These are phyloP conservation scores for Lotmaria passim DNA, from an alignment of 208 protist species.

Conservation along the genomic window DNA sequence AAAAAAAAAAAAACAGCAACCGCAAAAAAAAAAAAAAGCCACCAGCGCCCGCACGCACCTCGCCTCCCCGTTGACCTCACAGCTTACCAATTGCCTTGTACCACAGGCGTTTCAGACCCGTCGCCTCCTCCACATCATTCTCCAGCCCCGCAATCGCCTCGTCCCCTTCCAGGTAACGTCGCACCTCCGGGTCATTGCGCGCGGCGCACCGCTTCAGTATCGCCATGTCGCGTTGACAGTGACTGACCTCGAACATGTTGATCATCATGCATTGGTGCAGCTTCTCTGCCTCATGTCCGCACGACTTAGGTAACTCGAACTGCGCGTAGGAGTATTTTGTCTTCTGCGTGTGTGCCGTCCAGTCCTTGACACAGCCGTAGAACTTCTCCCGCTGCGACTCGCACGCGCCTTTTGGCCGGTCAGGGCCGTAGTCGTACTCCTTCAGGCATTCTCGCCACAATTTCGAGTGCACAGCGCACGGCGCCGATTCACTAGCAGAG, in stretches of 20 bases:
- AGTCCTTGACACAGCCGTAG: constrained; percentile 85
- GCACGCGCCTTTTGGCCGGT: constrained; percentile 72
- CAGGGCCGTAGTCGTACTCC: constrained; percentile 85
- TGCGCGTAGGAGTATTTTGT: constrained; percentile 61
- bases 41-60: too few species aligned
- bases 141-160: constrained; percentile 44
- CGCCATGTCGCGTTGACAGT: constrained; percentile 75
- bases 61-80: too few species aligned
- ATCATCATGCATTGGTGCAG: constrained; percentile 93
- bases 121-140: constrained; percentile 57
- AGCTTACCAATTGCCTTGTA: constrained; percentile 86
- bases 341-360: constrained; percentile 50
- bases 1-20: constrained; percentile 19
- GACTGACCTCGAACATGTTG: constrained; percentile 84
- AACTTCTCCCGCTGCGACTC: constrained; percentile 67
- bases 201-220: constrained; percentile 80
- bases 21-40: background rate
- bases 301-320: constrained; percentile 62
- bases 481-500: constrained; percentile 42
- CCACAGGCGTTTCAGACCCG: constrained; percentile 68
- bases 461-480: constrained; percentile 72
- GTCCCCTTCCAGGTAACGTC: constrained; percentile 60
- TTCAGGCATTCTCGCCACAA: constrained; percentile 88
- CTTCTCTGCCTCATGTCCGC: constrained; percentile 73
- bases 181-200: constrained; percentile 54